Evolutionary conservation across 495 filamentous ascomycete species (phyloP), one percentile per base, ranked within the genome.

Genomic region (Talaromyces wortmannii): DNA sequence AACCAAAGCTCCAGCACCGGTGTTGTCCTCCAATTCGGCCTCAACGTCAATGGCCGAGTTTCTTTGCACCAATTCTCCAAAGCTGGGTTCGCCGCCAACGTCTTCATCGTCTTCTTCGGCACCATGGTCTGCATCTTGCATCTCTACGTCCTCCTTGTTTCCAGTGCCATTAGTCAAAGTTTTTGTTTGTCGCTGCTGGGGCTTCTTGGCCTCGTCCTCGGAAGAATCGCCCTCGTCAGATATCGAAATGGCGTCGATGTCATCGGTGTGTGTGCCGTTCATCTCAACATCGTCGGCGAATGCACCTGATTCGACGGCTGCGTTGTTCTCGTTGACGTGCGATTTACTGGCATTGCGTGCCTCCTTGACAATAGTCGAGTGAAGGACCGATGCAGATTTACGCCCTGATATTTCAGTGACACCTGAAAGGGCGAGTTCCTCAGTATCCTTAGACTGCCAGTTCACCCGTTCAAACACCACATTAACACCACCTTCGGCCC

Each of bases 51-150:
- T 83, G 50, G 84, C 79, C 16, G 78, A 74, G 52, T 85, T 84
- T 40, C 85, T 85, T 59, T 85, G 84, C 46, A 95, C 77, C 45
- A 95, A 79, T 59, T 98, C 94, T 52, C 89, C 91, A 65, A 98
- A 95, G 1, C 91, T 88, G 7, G 89, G 90, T 63, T 88, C 86
- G 15, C 71, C 78, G 6, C 74, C 66, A 23, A 80, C 68, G 45
- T 66, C 58, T 30, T 59, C 55, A 13, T 53, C 62, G 13, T 58
- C 53, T n/a, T 62, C 68, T 53, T 73, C 74, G 17, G 75, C 12
- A 77, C 77, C 68, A 5, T 62, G 66, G 2, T 64, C 72, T 7
- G 55, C 59, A 12, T 72, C 74, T 18, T 70, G 55, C 71, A 75
- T 73, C 12, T 71, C 73, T 50, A 77, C 63, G 52, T 79, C 77